phyloP scores from a whole-genome alignment of 2,329 filamentous ascomycete genomes.

The Fusarium pseudocircinatum region DNA sequence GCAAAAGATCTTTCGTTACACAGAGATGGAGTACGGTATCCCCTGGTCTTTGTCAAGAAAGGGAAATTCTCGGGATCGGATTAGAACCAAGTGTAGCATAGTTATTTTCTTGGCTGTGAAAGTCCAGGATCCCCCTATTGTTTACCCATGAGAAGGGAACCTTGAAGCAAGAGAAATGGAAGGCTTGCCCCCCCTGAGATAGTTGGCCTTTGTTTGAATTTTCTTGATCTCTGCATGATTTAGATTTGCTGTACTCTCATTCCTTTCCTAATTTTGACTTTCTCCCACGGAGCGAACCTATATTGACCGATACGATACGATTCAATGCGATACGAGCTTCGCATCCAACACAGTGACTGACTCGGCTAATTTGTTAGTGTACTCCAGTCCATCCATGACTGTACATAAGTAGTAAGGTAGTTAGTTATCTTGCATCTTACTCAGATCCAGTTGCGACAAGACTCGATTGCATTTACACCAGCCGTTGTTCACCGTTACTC shows the following conservation, averaged over 20 bases:
- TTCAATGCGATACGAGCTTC: neutral
- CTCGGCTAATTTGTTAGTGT: constrained; percentile 19
- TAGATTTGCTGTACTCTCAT: neutral
- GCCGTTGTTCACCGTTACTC: constrained; percentile 17
- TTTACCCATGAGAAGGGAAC: neutral
- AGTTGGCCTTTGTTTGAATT: neutral
- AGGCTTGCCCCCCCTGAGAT: constrained; percentile 7
- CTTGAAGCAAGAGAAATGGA: neutral
- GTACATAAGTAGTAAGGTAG: neutral
- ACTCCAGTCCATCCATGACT: neutral
- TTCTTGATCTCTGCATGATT: neutral
- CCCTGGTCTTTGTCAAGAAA: neutral
- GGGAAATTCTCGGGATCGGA: constrained; percentile 1
- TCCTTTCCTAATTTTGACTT: constrained; percentile 1
- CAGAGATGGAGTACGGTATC: constrained; percentile 14
- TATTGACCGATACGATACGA: neutral
- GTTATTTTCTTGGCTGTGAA: constrained; percentile 7
- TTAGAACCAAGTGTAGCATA: constrained; percentile 17
- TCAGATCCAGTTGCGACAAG: constrained; percentile 16
- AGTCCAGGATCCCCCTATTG: constrained; percentile 4
- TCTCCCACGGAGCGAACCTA: neutral
- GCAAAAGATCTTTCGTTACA: constrained; percentile 26
- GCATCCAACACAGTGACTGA: neutral
- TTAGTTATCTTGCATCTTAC: constrained; percentile 5
- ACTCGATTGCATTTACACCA: constrained; percentile 15